Base-by-base conservation (phyloP, 257 asterid species). In the Forsythia suspensa region DNA sequence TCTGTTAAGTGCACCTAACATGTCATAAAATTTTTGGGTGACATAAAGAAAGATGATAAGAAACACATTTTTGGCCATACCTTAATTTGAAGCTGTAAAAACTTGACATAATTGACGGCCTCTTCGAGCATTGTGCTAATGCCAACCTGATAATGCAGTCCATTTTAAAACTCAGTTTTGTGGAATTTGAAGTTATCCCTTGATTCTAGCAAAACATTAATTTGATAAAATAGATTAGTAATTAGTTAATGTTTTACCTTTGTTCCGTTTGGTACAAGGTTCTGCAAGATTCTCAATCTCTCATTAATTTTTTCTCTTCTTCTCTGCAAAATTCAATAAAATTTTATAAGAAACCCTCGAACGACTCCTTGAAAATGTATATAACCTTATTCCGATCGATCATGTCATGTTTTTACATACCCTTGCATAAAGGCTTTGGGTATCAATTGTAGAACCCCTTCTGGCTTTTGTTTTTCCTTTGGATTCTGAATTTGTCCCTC, bases 81-180 rank as follows among this genome's bases (percentile, higher is more conserved):
- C 96, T 91, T 92, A 83, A 94, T 94, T 78, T 92, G 98, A 75
- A 91, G 90, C 90, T 94, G 98, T 80, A 94, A 79, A 72, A 91
- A 92, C 79, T 92, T 94, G 1, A 94, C 98, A 61, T 94, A 94
- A 29, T 90, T 87, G 57, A 91, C 98, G 2, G 98, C 97, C 88
- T 92, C 97, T 88, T 94, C 97, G 2, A 94, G 95, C 98, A 94
- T 94, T 76, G 98, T 92, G 88, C 97, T 94, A 73, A 94, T 94
- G 85, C 91, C 97, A 80, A 92, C 96, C 92, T 89, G 80, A 46
- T 24, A 24, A 24, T 74, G 4, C 37, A 59, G 21, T 3, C 21
- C 69, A 59, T 81, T 65, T 15, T 65, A 48, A 24, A 51, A 21
- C 39, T 13, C 5, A 41, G 18, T 36, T 52, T 73, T 18, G 59